Conservation (phyloP, 768 basidiomycete species). For the Thelephora aurantiotincta region DNA sequence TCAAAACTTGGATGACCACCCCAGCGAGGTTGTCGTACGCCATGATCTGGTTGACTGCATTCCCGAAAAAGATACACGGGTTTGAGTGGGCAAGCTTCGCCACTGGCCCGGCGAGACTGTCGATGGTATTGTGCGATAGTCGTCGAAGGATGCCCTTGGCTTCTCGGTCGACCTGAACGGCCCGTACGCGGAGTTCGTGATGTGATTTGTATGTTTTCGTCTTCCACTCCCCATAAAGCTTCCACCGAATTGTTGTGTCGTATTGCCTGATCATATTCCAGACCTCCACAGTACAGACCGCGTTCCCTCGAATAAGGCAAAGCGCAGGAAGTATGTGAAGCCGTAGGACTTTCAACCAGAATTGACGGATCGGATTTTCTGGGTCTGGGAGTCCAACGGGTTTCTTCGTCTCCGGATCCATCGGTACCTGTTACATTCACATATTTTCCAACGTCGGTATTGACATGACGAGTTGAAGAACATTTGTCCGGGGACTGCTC, state of each 20-base stretch:
- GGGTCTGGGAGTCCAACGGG: slow-evolving; percentile 38
- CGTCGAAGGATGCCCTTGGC: slow-evolving; percentile 83
- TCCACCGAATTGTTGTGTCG: slow-evolving; percentile 72
- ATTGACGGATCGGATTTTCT: slow-evolving; percentile 45
- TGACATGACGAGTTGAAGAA: neutral
- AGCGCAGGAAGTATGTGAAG: slow-evolving; percentile 76
- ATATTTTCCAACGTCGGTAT: neutral
- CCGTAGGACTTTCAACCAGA: slow-evolving; percentile 78
- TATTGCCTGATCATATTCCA: slow-evolving; percentile 82
- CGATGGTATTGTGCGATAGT: slow-evolving; percentile 71
- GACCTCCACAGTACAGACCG: slow-evolving; percentile 80
- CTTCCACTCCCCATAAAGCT: slow-evolving; percentile 94
- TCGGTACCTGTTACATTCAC: slow-evolving; percentile 21
- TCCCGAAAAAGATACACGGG: slow-evolving; percentile 80
- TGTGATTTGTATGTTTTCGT: slow-evolving; percentile 54
- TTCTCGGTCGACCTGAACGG: slow-evolving; percentile 76
- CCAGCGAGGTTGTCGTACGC: slow-evolving; percentile 88
- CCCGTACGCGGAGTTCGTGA: slow-evolving; percentile 66
- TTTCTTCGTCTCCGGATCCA: slow-evolving; percentile 51
- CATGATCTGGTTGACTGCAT: slow-evolving; percentile 89
- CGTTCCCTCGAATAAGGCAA: slow-evolving; percentile 72
- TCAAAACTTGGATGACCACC: slow-evolving; percentile 79
- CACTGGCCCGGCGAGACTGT: slow-evolving; percentile 72
- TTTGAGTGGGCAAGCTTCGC: slow-evolving; percentile 93
- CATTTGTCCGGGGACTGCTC: slow-evolving; percentile 8